A percentile compares a stretch with the other conserved stretches of the same genome.
These are phyloP conservation scores for Elsinoe batatas DNA, from an alignment of 2,329 filamentous ascomycete species.

Conservation along the genomic window DNA sequence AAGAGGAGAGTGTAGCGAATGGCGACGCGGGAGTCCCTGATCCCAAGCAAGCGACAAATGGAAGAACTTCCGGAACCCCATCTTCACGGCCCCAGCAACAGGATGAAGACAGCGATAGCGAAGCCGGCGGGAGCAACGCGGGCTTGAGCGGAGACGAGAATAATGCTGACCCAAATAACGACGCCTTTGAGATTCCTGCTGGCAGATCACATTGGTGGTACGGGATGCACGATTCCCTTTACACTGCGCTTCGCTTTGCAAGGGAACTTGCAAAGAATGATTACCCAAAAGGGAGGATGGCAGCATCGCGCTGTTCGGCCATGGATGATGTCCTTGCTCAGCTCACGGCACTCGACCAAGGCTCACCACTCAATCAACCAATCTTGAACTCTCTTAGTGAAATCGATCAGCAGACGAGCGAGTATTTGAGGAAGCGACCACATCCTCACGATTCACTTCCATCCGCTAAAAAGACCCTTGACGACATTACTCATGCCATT, in stretches of 20 bases:
- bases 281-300: neutral
- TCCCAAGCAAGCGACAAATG: neutral
- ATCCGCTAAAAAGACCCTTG: no score
- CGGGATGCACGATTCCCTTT: neutral
- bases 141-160: no score
- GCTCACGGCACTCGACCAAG: neutral
- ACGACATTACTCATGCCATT: neutral
- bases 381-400: no score
- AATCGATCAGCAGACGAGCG: no score
- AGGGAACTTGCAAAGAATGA: neutral
- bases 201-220: neutral
- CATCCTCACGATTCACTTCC: no score
- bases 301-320: neutral
- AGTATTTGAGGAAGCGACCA: no score
- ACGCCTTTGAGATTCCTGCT: neutral
- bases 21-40: neutral
- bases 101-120: no score
- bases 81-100: conserved; percentile 15
- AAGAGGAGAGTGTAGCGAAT: neutral
- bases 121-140: no score
- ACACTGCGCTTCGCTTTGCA: neutral
- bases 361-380: no score
- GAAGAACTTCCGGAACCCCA: conserved; percentile 3
- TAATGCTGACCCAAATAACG: no score
- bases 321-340: neutral